Percentiles rank a stretch among this genome's conserved stretches.
phyloP scores from a whole-genome alignment of 768 basidiomycete genomes.

The Lactarius psammicola region DNA sequence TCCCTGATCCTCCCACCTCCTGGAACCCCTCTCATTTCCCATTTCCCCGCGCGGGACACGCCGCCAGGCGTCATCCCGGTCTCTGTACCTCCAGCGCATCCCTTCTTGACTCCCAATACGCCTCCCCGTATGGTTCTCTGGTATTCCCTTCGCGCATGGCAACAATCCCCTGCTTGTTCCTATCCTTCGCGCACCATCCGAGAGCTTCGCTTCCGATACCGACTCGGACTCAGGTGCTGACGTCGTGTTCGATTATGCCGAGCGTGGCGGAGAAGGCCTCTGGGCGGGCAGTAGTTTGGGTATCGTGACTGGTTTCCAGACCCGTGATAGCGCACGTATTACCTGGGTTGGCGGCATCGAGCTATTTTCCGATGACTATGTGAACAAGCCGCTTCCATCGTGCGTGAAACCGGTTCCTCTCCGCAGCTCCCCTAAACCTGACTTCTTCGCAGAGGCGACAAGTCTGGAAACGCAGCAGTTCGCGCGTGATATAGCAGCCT shows the following conservation, averaged over 20 bases:
- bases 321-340: conserved; percentile 69
- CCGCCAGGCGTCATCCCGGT: conserved; percentile 66
- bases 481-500: conserved; percentile 69
- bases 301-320: conserved; percentile 89
- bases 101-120: conserved; percentile 48
- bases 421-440: conserved; percentile 11
- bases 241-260: conserved; percentile 64
- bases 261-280: conserved; percentile 73
- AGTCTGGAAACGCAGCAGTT: conserved; percentile 78
- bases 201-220: conserved; percentile 75
- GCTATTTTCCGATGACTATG: conserved; percentile 74
- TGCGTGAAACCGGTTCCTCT: conserved; percentile 38
- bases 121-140: conserved; percentile 76
- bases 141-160: conserved; percentile 60
- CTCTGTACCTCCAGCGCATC: conserved; percentile 42
- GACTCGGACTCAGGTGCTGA: conserved; percentile 56
- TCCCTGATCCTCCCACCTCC: conserved; percentile 85
- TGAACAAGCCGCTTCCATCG: conserved; percentile 59
- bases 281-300: conserved; percentile 79
- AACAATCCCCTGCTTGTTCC: conserved; percentile 80
- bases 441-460: conserved; percentile 45
- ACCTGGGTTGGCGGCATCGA: conserved; percentile 82
- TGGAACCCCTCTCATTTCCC: conserved; percentile 78
- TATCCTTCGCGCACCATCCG: conserved; percentile 71
- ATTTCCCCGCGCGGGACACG: conserved; percentile 76